Base-by-base conservation (phyloP, 805 yeast genomes). In the Metschnikowia anglica region DNA sequence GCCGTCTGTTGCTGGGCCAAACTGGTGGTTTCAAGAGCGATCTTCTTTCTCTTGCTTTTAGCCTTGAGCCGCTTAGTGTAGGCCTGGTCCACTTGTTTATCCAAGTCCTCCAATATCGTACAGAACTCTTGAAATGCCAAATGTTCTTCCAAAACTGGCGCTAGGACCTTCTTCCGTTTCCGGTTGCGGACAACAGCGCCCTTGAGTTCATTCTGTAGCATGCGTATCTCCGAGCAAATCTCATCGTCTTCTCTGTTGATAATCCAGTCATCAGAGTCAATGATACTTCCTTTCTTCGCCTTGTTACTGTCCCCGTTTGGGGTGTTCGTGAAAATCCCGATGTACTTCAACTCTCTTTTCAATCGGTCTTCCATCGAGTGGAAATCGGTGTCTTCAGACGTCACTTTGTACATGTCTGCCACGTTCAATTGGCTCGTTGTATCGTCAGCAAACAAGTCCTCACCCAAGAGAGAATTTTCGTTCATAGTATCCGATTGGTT, bases 1-100 rank as follows among this genome's bases (percentile, higher is more conserved):
- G 86, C 85, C 13, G 85, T 87, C 37, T 79, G 81, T 56, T 80
- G 88, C 54, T 80, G 78, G 5, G 70, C 65, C 5, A 67, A 61
- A 23, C 55, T 58, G n/a, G 54, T 47, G 17, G 54, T 53, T 25
- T 34, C 58, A 43, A 35, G 54, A 41, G 18, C 32, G 37, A 24
- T 65, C 65, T 81, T 83, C 65, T 80, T 80, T 52, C 78, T 72
- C 59, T 78, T 80, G 56, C 76, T 85, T 43, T 88, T 82, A 6
- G 81, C 88, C 54, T 89, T 80, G 43, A 85, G 76, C 46, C 97
- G 73, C 62, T 89, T 85, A 49, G 85, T 68, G 60, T 90, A 93
- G 16, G 95, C 90, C 62, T 88, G 97, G 60, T 93, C 99, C 27
- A 93, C 90, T 65, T 93, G 99, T 61, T 91, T 93, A 62, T 93